phyloP scores from a whole-genome alignment of 2,329 filamentous ascomycete genomes.

The Aspergillus neoniger region DNA sequence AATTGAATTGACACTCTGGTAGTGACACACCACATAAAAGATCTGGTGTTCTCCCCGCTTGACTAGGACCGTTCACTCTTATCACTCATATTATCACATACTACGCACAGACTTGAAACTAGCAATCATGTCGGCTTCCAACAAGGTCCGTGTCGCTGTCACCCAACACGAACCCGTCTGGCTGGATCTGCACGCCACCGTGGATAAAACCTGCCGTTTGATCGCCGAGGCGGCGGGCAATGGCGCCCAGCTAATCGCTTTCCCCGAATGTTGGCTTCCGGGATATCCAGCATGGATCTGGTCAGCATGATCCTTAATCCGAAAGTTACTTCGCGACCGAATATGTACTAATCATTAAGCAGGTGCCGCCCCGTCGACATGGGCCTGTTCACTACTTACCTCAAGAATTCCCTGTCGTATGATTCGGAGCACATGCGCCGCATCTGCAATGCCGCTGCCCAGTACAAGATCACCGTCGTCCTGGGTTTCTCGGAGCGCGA shows the following conservation, averaged over 20 bases:
- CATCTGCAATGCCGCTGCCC: background rate
- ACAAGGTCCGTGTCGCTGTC: conserved; percentile 39
- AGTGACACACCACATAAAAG: too few species aligned
- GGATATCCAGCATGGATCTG: conserved; percentile 10
- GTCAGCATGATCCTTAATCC: background rate
- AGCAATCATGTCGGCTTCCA: background rate
- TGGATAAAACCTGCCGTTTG: conserved; percentile 51
- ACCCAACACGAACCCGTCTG: conserved; percentile 48
- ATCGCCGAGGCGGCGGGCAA: conserved; percentile 52
- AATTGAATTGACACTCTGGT: too few species aligned
- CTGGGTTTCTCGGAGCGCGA: conserved; percentile 2
- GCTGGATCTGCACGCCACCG: conserved; percentile 51
- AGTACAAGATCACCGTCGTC: background rate
- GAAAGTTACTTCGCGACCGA: too few species aligned
- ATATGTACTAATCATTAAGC: background rate
- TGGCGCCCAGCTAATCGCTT: conserved; percentile 52
- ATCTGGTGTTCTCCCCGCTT: too few species aligned
- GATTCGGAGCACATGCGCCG: background rate
- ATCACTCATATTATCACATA: background rate
- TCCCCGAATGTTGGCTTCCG: conserved; percentile 51
- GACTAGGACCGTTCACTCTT: too few species aligned
- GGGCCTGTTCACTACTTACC: background rate
- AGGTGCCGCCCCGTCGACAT: background rate
- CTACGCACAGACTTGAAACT: background rate
- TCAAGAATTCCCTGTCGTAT: background rate